Conservation (phyloP, 2,329 filamentous ascomycete species). For the Neonectria hederae region DNA sequence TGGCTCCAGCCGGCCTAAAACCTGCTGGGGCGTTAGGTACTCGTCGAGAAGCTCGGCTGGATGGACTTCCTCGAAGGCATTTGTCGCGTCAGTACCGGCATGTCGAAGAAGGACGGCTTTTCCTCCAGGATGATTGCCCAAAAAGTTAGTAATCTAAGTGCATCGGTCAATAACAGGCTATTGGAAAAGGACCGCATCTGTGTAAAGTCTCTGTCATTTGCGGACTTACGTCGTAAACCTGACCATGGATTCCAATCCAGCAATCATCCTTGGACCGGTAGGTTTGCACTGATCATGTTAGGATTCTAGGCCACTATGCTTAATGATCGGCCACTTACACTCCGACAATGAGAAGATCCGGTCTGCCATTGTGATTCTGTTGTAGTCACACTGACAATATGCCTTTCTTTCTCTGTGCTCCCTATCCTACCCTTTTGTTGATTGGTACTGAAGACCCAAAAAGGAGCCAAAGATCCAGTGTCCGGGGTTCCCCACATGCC, state of each 20-base stretch:
- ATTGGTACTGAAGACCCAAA: neutral
- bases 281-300: conserved; percentile 10
- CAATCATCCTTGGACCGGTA: conserved; percentile 8
- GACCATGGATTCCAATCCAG: conserved; percentile 20
- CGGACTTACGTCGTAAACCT: conserved; percentile 18
- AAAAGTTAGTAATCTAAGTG: conserved; percentile 13
- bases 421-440: neutral
- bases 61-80: conserved; percentile 21
- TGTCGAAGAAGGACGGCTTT: conserved; percentile 20
- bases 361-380: neutral
- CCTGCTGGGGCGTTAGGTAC: conserved; percentile 12
- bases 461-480: neutral
- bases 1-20: conserved; percentile 5
- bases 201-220: neutral
- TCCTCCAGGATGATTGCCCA: conserved; percentile 20
- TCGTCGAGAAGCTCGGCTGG: conserved; percentile 20
- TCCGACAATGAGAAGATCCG: conserved; percentile 8
- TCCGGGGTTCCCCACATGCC: conserved; percentile 1
- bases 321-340: neutral
- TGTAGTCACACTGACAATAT: neutral
- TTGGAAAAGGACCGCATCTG: no score
- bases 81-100: conserved; percentile 24
- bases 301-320: neutral
- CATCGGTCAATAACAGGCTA: neutral
- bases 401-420: neutral